Conservation (phyloP, 768 basidiomycete species). For the Coprinellus micaceus region DNA sequence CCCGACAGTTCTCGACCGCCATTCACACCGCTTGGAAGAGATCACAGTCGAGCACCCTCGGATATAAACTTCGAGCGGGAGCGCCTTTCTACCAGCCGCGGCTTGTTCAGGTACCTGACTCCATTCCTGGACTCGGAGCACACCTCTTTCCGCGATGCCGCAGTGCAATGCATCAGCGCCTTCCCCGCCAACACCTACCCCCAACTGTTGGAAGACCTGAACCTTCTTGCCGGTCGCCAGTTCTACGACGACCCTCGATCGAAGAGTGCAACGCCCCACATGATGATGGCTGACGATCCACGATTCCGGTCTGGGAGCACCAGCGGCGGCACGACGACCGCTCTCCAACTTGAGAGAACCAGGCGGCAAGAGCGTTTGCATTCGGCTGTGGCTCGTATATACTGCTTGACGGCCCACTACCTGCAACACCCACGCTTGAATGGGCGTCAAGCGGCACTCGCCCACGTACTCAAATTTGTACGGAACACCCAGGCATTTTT, state of each 20-base stretch:
- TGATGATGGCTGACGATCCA: constrained; percentile 50
- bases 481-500: constrained; percentile 78
- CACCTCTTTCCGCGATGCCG: constrained; percentile 77
- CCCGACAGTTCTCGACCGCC: constrained; percentile 56
- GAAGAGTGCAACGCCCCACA: constrained; percentile 29
- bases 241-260: constrained; percentile 72
- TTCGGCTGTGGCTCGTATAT: constrained; percentile 86
- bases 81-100: constrained; percentile 75
- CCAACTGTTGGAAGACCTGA: constrained; percentile 80
- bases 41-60: constrained; percentile 67
- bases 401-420: constrained; percentile 77
- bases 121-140: constrained; percentile 88
- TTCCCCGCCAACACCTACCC: constrained; percentile 76
- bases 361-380: constrained; percentile 76
- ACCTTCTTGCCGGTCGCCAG: constrained; percentile 73
- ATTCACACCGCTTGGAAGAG: constrained; percentile 53
- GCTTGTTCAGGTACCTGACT: constrained; percentile 79
- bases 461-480: constrained; percentile 83
- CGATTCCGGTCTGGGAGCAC: constrained; percentile 44
- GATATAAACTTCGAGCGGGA: constrained; percentile 78
- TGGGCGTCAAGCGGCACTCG: constrained; percentile 67
- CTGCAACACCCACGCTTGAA: constrained; percentile 67
- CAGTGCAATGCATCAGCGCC: constrained; percentile 84
- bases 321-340: constrained; percentile 24
- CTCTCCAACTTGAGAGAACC: constrained; percentile 44